Percentiles rank a stretch among this genome's conserved stretches.
These are phyloP conservation scores for Rossbeevera mucosa DNA, from an alignment of 768 basidiomycete species.

Conservation along the genomic window DNA sequence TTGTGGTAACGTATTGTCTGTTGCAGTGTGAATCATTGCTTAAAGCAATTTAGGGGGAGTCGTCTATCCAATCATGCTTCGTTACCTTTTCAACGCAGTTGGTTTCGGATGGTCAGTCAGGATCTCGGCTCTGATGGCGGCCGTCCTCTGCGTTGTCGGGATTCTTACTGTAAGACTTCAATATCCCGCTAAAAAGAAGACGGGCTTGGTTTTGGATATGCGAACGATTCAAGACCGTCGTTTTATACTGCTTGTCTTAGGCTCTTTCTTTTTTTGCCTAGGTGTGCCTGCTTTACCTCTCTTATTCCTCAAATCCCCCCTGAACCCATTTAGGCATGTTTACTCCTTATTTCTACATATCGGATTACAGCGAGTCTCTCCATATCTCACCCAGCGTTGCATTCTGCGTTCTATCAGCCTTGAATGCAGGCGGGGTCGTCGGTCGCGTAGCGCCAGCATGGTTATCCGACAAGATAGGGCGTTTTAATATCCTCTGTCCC, in stretches of 20 bases:
- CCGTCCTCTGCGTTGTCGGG: conserved; percentile 43
- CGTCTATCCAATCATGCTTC: conserved; percentile 62
- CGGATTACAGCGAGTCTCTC: conserved; percentile 48
- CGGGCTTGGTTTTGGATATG: conserved; percentile 20
- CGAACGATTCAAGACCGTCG: conserved; percentile 41
- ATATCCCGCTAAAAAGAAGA: conserved; percentile 13
- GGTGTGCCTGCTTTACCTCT: conserved; percentile 38
- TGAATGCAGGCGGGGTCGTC: conserved; percentile 64
- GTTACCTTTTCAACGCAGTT: conserved; percentile 47
- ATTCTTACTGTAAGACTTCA: conserved; percentile 43
- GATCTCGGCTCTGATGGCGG: conserved; percentile 49
- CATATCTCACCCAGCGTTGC: conserved; percentile 35
- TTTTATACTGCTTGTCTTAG: conserved; percentile 50
- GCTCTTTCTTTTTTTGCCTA: conserved; percentile 56
- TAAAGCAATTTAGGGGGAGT: conserved; percentile 50
- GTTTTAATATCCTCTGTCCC: conserved; percentile 63
- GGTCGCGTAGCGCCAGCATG: conserved; percentile 63
- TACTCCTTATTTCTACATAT: conserved; percentile 69
- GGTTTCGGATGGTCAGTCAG: conserved; percentile 65
- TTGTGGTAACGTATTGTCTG: conserved; percentile 37
- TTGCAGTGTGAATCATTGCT: conserved; percentile 19
- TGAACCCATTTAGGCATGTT: conserved; percentile 49
- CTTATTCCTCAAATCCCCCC: neutral
- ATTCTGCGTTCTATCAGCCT: conserved; percentile 56
- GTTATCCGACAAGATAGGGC: conserved; percentile 60